Evolutionary conservation across 257 asterid species (phyloP).

Genomic region (Nicotiana paniculata): DNA sequence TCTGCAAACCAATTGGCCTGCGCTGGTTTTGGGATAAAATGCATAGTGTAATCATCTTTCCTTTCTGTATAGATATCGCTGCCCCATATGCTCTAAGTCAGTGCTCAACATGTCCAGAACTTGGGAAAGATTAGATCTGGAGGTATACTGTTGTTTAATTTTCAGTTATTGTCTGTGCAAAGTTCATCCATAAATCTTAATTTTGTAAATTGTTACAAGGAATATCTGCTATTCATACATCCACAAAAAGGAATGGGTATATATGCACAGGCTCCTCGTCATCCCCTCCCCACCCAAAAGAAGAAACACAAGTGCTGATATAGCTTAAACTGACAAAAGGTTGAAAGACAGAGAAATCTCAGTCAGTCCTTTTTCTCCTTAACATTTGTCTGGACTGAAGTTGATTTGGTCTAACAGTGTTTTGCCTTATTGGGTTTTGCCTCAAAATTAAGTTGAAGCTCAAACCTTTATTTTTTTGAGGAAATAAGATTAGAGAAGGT

Average conservation of each 20-base stretch:
- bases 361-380: neutral
- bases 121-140: conserved; percentile 73
- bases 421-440: neutral
- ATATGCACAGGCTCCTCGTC: neutral
- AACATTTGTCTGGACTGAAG: neutral
- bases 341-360: neutral
- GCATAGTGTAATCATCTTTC: neutral
- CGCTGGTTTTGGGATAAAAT: neutral
- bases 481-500: neutral
- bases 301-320: neutral
- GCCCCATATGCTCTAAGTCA: conserved; percentile 90
- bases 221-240: neutral
- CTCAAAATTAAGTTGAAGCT: neutral
- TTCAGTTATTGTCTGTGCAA: neutral
- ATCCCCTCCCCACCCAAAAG: neutral
- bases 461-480: neutral
- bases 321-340: conserved; percentile 1
- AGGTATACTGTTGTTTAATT: conserved; percentile 39
- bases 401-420: neutral
- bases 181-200: neutral
- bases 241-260: neutral
- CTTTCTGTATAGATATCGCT: conserved; percentile 56
- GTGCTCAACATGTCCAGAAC: conserved; percentile 45
- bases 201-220: conserved; percentile 2
- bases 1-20: neutral